phyloP scores from a whole-genome alignment of 2,329 filamentous ascomycete species.

The Fusarium xylarioides region DNA sequence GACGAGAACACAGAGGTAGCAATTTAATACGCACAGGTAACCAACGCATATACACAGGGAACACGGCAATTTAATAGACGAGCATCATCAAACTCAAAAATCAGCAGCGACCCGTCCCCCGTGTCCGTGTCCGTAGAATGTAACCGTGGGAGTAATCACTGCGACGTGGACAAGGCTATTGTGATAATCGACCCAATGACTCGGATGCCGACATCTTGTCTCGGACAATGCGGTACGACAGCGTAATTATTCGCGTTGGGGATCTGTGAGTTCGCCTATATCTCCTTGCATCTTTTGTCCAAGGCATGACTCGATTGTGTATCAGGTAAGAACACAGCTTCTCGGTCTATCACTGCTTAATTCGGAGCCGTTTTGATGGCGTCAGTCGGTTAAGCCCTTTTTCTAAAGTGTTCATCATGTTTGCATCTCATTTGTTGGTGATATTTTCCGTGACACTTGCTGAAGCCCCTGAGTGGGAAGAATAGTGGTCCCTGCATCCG shows the following conservation, averaged over 20 bases:
- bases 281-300: background rate
- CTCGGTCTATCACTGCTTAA: background rate
- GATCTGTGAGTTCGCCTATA: background rate
- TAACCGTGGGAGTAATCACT: background rate
- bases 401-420: background rate
- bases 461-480: constrained; percentile 15
- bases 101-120: constrained; percentile 25
- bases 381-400: background rate
- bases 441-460: constrained; percentile 30
- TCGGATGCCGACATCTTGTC: constrained; percentile 7
- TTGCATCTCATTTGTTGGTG: background rate
- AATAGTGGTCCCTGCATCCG: constrained; percentile 35
- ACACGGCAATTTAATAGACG: constrained; percentile 8
- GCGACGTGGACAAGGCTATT: background rate
- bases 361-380: constrained; percentile 2
- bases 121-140: background rate
- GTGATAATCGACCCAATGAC: background rate
- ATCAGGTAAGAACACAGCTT: background rate
- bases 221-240: background rate
- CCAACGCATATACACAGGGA: background rate
- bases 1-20: background rate
- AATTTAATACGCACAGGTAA: background rate
- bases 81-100: constrained; percentile 1
- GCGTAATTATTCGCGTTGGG: background rate
- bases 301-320: background rate